Base-by-base conservation (phyloP, 805 yeast species). In the Saturnispora silvae region DNA sequence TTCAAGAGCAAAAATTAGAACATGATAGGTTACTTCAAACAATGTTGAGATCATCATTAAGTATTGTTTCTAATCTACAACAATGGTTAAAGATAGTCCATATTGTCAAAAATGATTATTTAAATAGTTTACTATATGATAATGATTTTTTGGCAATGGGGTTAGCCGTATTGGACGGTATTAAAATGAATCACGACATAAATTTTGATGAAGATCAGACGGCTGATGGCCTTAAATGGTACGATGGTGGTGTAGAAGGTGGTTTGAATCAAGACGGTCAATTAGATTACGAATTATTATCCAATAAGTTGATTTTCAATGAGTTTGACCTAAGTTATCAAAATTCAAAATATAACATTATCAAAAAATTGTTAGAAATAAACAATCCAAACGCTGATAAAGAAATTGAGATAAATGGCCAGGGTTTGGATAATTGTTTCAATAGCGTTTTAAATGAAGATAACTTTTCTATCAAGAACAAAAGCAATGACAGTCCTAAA, bases 11-110 rank as follows among this genome's bases (percentile, higher is more conserved):
- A 38, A 67, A 68, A 43, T 57, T 75, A 16, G 86, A 79, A 45
- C 61, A 75, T 2, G 43, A 64, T 4, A 66, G 79, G 43, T 61
- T 72, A n/a, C 79, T 77, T 45, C 89, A 81, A 47, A 58, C 73
- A 3, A 61, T 77, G 1, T 49, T 79, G 35, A 80, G 77, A 45
- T 70, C 78, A 4, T 60, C 78, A 2, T 63, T 79, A 0, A 70
- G 72, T 2, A 67, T 75, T 1, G 38, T 84, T 1, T 47, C 60
- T 9, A 47, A 72, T 16, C 51, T 92, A 16, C 52, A 79, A 24
- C 70, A 69, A 48, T 87, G 96, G 96, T 79, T 83, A 53, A 82
- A 81, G 51, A 54, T 68, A 8, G 79, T 75, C 31, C 96, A 92
- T 53, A 61, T 85, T 2, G 54, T 87, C 44, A 87, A 89, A 54